Evolutionary conservation across 768 basidiomycete species (phyloP), one percentile per base, ranked within the genome.

Genomic region (Leccinum disarticulatum): DNA sequence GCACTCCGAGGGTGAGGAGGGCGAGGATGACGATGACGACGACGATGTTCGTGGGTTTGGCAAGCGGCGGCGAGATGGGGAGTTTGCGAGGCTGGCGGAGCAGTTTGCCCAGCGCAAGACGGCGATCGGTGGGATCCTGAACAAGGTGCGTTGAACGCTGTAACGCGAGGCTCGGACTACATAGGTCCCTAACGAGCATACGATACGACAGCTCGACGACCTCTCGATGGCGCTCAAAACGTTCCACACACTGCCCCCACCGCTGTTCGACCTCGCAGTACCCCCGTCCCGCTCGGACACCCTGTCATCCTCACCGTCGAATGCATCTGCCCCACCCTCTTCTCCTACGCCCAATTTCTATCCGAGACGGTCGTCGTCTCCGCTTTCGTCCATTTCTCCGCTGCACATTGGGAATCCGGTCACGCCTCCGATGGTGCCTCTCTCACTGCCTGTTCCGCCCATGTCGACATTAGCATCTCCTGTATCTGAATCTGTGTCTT

Each of bases 21-120:
- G 72, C 28, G 72, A 68, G 35, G 74, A 67, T 0, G 76, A 73
- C 60, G 73, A 72, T 25, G 65, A 73, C 4, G 74, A 71, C 22
- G 64, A 73, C 25, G 83, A 82, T 55, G 81, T 84, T 56, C 85
- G 84, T 61, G 81, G 81, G 47, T 80, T 85, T 66, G 80, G 77
- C 59, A 81, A 77, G 63, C 80, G 73, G 66, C 80, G 79, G 56
- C 77, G 86, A 55, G 88, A 87, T 62, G 83, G 83, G 55, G 86
- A 90, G 66, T 91, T 92, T 70, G 80, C 81, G 7, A 84, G 78
- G 61, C 77, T 91, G 36, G 81, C 87, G 8, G 80, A 83, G 57
- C 85, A 86, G 65, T 91, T 92, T 68, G 80, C 83, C 54, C 86
- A 85, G 28, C 80, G 87, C 56, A 90, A 86, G 68, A 81, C 84